Evolutionary conservation across 2,329 filamentous ascomycete species (phyloP), one percentile per base, ranked within the genome.

Genomic region (Penicillium hesseltinei): DNA sequence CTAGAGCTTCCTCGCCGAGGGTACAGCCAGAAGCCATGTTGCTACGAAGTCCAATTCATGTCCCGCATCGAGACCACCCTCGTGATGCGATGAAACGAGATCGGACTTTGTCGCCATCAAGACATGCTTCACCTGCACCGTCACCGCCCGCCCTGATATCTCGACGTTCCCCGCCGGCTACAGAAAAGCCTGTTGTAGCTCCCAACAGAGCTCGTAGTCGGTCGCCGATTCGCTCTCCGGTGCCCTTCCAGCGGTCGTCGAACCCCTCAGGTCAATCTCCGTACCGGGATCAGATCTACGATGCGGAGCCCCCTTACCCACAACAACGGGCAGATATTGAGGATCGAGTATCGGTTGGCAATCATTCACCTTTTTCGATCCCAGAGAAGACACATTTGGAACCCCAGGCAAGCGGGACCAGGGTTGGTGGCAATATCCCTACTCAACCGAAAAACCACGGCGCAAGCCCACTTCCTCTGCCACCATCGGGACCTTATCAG

Each of bases 81-180:
- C 70, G 74, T 39, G 77, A 81, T 21, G 78, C 81, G 75, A 47
- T 81, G 79, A 59, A 49, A 25, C 52, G 59, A 59, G 79, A 78
- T 53, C 77, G 80, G 38, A 85, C 84, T 51, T 81, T 80, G 27
- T 85, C 49, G 21, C 29, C 83, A 33, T 71, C 71, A 42, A 73
- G 69, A 52, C 67, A 60, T 40, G 57, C 27, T 23, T 70, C 77
- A 21, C 80, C 80, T 35, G 79, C 78, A 39, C 78, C 78, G 23
- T 74, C 80, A 55, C 81, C 80, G 39, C 87, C 85, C 9, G 80
- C 74, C 21, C 72, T 79, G 21, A 85, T 82, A 31, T 88, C 85
- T 23, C 81, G 84, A 56, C 79, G 84, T 48, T 86, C 86, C 9
- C 88, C 86, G 6, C 86, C 86, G 17, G 82, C 77, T 27, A 72